Evolutionary conservation across 805 yeast genomes (phyloP).

Genomic region (Pichia pseudocactophila): DNA sequence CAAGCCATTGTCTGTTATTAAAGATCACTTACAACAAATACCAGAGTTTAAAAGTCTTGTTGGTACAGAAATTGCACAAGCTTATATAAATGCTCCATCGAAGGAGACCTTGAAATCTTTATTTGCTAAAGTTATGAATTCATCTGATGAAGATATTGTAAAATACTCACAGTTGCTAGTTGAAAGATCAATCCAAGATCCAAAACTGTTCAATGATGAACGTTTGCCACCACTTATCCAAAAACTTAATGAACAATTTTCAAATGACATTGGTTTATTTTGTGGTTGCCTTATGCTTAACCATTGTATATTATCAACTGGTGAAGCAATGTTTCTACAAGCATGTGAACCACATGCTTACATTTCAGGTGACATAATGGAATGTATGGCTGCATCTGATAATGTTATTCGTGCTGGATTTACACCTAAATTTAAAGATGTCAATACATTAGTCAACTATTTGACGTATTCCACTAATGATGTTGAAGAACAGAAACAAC

Average conservation of each 20-base stretch:
- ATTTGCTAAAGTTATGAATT: slow-evolving; percentile 78
- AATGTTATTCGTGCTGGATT: slow-evolving; percentile 98
- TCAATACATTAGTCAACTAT: slow-evolving; percentile 78
- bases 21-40: slow-evolving; percentile 54
- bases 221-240: slow-evolving; percentile 65
- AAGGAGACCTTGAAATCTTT: slow-evolving; percentile 63
- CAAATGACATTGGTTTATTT: slow-evolving; percentile 88
- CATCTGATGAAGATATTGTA: slow-evolving; percentile 51
- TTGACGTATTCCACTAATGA: slow-evolving; percentile 83
- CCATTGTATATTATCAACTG: slow-evolving; percentile 72
- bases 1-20: slow-evolving; percentile 77
- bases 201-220: slow-evolving; percentile 45
- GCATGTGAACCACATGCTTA: slow-evolving; percentile 99
- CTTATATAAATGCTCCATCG: slow-evolving; percentile 46
- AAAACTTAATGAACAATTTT: slow-evolving; percentile 80
- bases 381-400: slow-evolving; percentile 99
- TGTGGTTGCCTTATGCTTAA: slow-evolving; percentile 92
- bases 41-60: slow-evolving; percentile 72
- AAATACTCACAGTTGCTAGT: slow-evolving; percentile 58
- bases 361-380: slow-evolving; percentile 93
- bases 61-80: slow-evolving; percentile 48
- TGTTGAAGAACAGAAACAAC: slow-evolving; percentile 89
- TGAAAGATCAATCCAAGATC: slow-evolving; percentile 48
- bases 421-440: slow-evolving; percentile 99
- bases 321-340: slow-evolving; percentile 93